Percentiles rank a stretch among this genome's conserved stretches.
Conservation (phyloP, 805 yeast genomes). For the Metschnikowia continentalis region DNA sequence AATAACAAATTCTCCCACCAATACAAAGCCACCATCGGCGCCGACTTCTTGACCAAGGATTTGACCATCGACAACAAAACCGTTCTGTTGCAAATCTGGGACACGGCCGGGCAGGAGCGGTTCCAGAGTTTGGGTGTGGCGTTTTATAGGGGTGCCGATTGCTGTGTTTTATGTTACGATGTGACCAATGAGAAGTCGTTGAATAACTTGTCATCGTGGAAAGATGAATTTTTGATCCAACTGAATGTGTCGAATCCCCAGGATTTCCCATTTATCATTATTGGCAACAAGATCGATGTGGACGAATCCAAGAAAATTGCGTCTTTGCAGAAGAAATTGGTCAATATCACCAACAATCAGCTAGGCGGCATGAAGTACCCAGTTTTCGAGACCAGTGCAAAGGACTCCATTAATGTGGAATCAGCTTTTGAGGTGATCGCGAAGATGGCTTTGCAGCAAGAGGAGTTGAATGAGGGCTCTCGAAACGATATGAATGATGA, state of each 20-base stretch:
- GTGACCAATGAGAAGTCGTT: constrained; percentile 93
- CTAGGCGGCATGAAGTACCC: constrained; percentile 69
- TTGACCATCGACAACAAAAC: constrained; percentile 77
- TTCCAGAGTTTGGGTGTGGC: constrained; percentile 97
- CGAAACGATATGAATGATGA: constrained; percentile 60
- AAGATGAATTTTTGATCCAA: constrained; percentile 91
- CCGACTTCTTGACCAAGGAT: constrained; percentile 93
- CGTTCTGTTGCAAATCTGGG: constrained; percentile 79
- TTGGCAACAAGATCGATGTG: constrained; percentile 93
- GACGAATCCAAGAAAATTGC: constrained; percentile 85
- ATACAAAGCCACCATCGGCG: constrained; percentile 97
- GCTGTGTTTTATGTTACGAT: constrained; percentile 93
- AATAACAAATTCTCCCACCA: constrained; percentile 92
- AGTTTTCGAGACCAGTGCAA: constrained; percentile 95
- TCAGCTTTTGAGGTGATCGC: constrained; percentile 95
- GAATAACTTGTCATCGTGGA: constrained; percentile 86
- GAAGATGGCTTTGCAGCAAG: constrained; percentile 92
- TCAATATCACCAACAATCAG: constrained; percentile 41
- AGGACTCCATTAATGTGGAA: constrained; percentile 92
- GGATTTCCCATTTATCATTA: constrained; percentile 89
- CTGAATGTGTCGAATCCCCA: constrained; percentile 92
- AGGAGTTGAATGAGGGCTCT: constrained; percentile 82
- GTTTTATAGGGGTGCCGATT: constrained; percentile 95
- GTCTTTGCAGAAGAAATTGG: constrained; percentile 48
- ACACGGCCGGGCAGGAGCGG: constrained; percentile 52